Conservation (phyloP, 768 basidiomycete genomes). For the Thelephora ganbajun region DNA sequence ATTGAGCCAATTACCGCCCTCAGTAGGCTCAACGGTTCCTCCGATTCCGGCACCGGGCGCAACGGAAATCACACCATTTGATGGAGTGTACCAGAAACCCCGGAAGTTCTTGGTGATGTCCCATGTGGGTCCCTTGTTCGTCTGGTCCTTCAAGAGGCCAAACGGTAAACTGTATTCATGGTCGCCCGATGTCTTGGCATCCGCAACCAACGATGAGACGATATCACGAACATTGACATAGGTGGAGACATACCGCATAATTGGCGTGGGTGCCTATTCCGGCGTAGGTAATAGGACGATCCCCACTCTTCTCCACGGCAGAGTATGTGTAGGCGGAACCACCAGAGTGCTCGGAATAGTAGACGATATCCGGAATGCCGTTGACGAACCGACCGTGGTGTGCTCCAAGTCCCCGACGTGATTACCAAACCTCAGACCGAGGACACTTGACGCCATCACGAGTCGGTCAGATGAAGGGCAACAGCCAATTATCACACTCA, state of each 20-base stretch:
- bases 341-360: conserved; percentile 18
- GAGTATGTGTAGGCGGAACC: conserved; percentile 16
- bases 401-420: conserved; percentile 24
- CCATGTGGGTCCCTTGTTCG: conserved; percentile 15
- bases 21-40: conserved; percentile 6
- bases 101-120: conserved; percentile 16
- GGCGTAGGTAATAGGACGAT: conserved; percentile 15
- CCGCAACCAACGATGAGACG: background rate
- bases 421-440: conserved; percentile 15
- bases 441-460: conserved; percentile 6
- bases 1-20: conserved; percentile 15
- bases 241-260: conserved; percentile 8
- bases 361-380: conserved; percentile 14
- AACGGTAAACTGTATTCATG: conserved; percentile 14
- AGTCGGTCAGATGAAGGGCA: background rate
- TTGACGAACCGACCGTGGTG: conserved; percentile 20
- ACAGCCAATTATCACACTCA: background rate
- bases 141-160: conserved; percentile 12
- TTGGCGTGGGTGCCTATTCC: conserved; percentile 16
- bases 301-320: conserved; percentile 10
- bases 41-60: conserved; percentile 10
- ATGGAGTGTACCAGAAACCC: conserved; percentile 14
- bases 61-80: conserved; percentile 8
- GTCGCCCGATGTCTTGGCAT: conserved; percentile 8
- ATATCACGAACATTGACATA: background rate